Evolutionary conservation across 2,329 filamentous ascomycete species (phyloP).

Genomic region (Alternaria atra): DNA sequence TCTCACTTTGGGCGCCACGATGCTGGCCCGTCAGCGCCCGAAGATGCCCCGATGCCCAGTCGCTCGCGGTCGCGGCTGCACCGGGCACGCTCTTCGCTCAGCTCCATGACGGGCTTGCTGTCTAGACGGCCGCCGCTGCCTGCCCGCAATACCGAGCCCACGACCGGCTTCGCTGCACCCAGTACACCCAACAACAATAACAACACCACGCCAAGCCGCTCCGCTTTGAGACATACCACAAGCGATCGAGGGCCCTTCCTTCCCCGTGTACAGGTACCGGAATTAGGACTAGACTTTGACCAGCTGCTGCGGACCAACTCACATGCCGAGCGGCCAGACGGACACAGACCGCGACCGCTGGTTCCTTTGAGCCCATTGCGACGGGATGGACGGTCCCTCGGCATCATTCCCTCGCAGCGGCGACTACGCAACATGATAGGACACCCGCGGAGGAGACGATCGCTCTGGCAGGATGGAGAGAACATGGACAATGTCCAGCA

Average conservation of each 20-base stretch:
- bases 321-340: constrained; percentile 27
- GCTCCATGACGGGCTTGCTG: constrained; percentile 45
- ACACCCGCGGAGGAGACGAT: constrained; percentile 61
- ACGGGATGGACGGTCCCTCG: constrained; percentile 46
- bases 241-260: constrained; percentile 45
- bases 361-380: constrained; percentile 31
- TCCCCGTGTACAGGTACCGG: constrained; percentile 46
- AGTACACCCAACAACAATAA: constrained; percentile 27
- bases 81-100: constrained; percentile 50
- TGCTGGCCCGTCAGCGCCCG: constrained; percentile 41
- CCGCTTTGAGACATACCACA: constrained; percentile 32
- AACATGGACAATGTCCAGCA: constrained; percentile 39
- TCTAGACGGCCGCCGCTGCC: constrained; percentile 38
- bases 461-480: constrained; percentile 51
- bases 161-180: constrained; percentile 22
- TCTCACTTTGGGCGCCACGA: constrained; percentile 40
- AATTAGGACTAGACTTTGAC: constrained; percentile 52
- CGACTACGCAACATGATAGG: constrained; percentile 55
- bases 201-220: constrained; percentile 28
- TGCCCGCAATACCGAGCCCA: constrained; percentile 26
- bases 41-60: constrained; percentile 16
- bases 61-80: constrained; percentile 46
- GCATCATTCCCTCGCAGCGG: constrained; percentile 48
- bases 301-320: constrained; percentile 35
- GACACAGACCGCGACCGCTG: constrained; percentile 29